Evolutionary conservation across 257 asterid genomes (phyloP).

Genomic region (Solanum lignicaule): DNA sequence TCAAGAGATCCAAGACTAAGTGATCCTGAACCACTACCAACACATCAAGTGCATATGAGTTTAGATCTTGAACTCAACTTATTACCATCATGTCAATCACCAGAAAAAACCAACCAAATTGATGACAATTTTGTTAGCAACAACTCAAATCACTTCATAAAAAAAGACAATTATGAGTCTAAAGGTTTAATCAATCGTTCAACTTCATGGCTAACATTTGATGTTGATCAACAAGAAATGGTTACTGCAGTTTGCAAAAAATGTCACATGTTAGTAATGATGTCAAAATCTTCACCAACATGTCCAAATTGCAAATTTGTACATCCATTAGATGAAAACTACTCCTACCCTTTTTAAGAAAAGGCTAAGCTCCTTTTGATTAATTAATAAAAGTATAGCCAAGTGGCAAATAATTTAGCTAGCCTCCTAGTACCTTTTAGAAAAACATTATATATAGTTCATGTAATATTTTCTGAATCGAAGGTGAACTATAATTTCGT

Average conservation of each 20-base stretch:
- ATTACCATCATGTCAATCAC: conserved; percentile 36
- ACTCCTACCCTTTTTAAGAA: conserved; percentile 15
- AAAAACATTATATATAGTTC: not conserved
- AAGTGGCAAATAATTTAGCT: not conserved
- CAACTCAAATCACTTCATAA: not conserved
- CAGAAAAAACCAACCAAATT: conserved; percentile 1
- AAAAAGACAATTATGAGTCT: not conserved
- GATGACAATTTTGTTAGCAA: not conserved
- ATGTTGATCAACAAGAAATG: conserved; percentile 56
- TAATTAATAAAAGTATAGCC: not conserved
- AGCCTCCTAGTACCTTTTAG: not conserved
- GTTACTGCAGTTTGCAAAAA: conserved; percentile 70
- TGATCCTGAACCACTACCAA: conserved; percentile 3
- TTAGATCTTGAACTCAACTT: conserved; percentile 64
- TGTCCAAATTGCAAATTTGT: conserved; percentile 76
- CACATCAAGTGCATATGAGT: conserved; percentile 27
- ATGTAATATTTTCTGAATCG: not conserved
- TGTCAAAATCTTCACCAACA: conserved; percentile 52
- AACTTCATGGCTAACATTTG: conserved; percentile 53
- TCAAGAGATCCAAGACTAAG: conserved; percentile 28
- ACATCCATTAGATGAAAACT: conserved; percentile 33
- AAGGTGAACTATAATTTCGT: not conserved
- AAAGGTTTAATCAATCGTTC: conserved; percentile 17
- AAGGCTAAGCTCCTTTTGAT: conserved; percentile 26
- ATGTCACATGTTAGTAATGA: conserved; percentile 70